A percentile compares a stretch with the other conserved stretches of the same genome.
phyloP scores from a whole-genome alignment of 192 early-diverging fungal genomes.

The Neocallimastix lanati region DNA sequence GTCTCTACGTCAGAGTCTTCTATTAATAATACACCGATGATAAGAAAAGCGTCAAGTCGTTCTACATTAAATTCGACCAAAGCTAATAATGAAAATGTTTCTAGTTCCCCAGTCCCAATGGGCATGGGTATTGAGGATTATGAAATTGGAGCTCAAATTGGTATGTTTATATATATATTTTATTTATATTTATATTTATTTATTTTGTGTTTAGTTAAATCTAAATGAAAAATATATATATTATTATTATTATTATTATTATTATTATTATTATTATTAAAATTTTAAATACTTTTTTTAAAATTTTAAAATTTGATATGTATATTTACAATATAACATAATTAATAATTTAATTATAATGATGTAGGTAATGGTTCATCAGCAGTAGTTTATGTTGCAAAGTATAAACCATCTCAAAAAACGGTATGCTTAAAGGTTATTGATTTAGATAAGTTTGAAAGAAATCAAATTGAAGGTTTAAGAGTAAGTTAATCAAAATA shows the following conservation, averaged over 20 bases:
- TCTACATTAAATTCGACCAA: neutral
- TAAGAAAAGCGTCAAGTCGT: neutral
- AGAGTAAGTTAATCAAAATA: constrained; percentile 47
- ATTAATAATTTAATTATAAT: too few species aligned
- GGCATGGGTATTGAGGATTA: neutral
- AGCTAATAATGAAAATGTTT: neutral
- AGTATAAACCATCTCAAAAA: constrained; percentile 48
- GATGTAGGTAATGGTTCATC: constrained; percentile 54
- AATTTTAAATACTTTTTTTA: too few species aligned
- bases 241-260: too few species aligned
- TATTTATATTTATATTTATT: too few species aligned
- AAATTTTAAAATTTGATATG: too few species aligned
- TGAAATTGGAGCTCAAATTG: neutral
- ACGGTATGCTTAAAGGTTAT: constrained; percentile 66
- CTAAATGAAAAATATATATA: too few species aligned
- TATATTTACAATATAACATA: too few species aligned
- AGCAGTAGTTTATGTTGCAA: constrained; percentile 68
- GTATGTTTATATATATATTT: too few species aligned
- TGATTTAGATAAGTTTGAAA: constrained; percentile 76
- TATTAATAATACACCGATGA: neutral
- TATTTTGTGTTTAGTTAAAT: too few species aligned
- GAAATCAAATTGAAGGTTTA: constrained; percentile 80
- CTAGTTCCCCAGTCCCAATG: neutral
- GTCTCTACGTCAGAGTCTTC: neutral
- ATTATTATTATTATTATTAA: too few species aligned